Conservation (phyloP, 805 yeast genomes). For the Metschnikowia similis region DNA sequence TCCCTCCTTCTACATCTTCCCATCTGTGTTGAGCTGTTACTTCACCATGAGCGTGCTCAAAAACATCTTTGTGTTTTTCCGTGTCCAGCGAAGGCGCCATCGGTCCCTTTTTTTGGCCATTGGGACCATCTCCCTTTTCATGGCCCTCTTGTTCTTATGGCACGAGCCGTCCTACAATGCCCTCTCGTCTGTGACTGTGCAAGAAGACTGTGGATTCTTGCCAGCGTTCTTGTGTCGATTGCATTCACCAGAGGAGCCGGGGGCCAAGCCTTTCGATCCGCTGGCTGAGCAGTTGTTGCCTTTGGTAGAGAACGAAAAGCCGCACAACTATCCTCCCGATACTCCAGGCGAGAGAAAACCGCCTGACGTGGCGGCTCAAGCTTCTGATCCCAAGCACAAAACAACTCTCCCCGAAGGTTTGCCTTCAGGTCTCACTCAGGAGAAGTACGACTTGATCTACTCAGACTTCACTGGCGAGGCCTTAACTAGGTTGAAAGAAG, state of each 20-base stretch:
- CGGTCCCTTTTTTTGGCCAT: conserved; percentile 5
- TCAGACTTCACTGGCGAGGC: conserved; percentile 4
- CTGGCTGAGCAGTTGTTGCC: background rate
- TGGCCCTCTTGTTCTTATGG: conserved; percentile 7
- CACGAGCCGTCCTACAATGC: conserved; percentile 4
- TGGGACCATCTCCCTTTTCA: conserved; percentile 6
- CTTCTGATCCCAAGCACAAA: background rate
- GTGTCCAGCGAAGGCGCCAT: conserved; percentile 16
- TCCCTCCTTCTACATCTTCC: background rate
- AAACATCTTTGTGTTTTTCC: conserved; percentile 10
- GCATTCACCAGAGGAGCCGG: background rate
- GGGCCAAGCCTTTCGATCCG: background rate
- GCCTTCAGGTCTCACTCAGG: conserved; percentile 1
- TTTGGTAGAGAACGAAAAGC: background rate
- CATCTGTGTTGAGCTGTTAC: background rate
- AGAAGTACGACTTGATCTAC: conserved; percentile 14
- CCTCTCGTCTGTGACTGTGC: conserved; percentile 3
- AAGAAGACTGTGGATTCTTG: conserved; percentile 7
- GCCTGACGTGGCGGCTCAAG: background rate
- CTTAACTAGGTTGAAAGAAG: conserved; percentile 18
- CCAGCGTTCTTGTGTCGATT: conserved; percentile 11
- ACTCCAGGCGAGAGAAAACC: background rate
- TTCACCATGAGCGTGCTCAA: conserved; percentile 9
- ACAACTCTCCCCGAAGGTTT: background rate
- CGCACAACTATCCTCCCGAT: background rate